Evolutionary conservation across 225 moss, liverwort and hornwort species (phyloP).

Genomic region (Thuidium tamariscinum): DNA sequence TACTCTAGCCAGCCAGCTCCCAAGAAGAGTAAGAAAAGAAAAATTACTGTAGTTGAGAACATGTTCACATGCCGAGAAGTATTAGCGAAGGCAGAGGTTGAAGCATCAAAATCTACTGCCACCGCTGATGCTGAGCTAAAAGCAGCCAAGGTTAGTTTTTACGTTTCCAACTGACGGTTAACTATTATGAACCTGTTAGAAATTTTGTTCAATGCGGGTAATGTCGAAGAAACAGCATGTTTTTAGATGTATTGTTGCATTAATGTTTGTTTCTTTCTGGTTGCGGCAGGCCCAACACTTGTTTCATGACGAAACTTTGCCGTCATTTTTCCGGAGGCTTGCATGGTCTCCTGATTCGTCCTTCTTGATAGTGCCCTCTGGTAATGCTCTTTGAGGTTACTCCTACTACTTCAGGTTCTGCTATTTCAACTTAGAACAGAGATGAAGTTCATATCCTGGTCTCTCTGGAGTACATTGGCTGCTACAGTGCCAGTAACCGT

Average conservation of each 20-base stretch:
- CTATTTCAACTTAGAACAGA: background rate
- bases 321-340: slow-evolving; percentile 92
- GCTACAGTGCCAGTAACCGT: background rate
- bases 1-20: slow-evolving; percentile 43
- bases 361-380: slow-evolving; percentile 74
- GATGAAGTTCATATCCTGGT: background rate
- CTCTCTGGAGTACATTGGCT: background rate
- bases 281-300: slow-evolving; percentile 48
- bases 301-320: slow-evolving; percentile 87
- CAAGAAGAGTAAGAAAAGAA: slow-evolving; percentile 49
- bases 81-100: slow-evolving; percentile 39
- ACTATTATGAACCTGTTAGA: background rate
- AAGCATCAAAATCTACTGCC: slow-evolving; percentile 3
- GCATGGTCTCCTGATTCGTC: slow-evolving; percentile 95
- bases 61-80: slow-evolving; percentile 53
- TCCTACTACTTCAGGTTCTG: background rate
- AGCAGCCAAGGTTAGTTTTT: slow-evolving; percentile 11
- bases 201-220: background rate
- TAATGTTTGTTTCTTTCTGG: background rate
- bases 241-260: background rate
- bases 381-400: slow-evolving; percentile 9
- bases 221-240: background rate
- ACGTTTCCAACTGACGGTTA: background rate
- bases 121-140: slow-evolving; percentile 19
- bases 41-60: slow-evolving; percentile 11